Evolutionary conservation across 352 stramenopile genomes (phyloP).

Genomic region (Pythium angustatum): DNA sequence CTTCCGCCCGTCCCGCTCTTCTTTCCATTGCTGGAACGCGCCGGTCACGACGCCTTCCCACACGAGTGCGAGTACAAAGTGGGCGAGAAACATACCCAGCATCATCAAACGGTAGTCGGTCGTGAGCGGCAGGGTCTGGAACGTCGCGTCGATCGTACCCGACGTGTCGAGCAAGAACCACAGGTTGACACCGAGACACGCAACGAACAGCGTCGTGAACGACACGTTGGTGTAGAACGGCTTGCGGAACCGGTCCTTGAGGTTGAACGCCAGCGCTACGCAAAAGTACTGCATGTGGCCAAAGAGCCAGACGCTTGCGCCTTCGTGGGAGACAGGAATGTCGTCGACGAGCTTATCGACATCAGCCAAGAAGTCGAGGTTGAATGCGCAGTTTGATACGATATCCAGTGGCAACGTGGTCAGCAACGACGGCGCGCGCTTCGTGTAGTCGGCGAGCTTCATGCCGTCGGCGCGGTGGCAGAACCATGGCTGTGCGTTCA

Average conservation of each 20-base stretch:
- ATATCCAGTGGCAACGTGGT: not conserved
- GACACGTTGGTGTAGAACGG: conserved; percentile 49
- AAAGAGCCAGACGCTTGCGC: conserved; percentile 60
- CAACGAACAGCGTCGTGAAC: conserved; percentile 35
- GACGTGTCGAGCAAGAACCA: conserved; percentile 56
- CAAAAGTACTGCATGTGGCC: conserved; percentile 54
- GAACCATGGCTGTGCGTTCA: conserved; percentile 43
- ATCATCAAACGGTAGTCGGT: conserved; percentile 42
- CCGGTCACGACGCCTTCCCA: conserved; percentile 26
- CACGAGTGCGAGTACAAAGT: conserved; percentile 29
- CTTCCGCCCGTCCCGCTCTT: not conserved
- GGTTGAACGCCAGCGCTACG: conserved; percentile 56
- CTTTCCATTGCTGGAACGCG: conserved; percentile 3
- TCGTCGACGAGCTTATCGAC: conserved; percentile 34
- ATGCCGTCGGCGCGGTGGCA: conserved; percentile 41
- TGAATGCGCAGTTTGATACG: conserved; percentile 34
- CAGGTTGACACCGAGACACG: conserved; percentile 39
- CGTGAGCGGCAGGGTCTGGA: conserved; percentile 50
- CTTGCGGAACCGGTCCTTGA: conserved; percentile 52
- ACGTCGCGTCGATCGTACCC: conserved; percentile 35
- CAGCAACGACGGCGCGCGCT: conserved; percentile 9
- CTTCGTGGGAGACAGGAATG: conserved; percentile 45
- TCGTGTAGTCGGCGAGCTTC: conserved; percentile 25
- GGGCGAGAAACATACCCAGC: conserved; percentile 41
- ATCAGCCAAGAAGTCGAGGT: conserved; percentile 29